Evolutionary conservation across 2,329 filamentous ascomycete genomes (phyloP).

Genomic region (Aspergillus sergii): DNA sequence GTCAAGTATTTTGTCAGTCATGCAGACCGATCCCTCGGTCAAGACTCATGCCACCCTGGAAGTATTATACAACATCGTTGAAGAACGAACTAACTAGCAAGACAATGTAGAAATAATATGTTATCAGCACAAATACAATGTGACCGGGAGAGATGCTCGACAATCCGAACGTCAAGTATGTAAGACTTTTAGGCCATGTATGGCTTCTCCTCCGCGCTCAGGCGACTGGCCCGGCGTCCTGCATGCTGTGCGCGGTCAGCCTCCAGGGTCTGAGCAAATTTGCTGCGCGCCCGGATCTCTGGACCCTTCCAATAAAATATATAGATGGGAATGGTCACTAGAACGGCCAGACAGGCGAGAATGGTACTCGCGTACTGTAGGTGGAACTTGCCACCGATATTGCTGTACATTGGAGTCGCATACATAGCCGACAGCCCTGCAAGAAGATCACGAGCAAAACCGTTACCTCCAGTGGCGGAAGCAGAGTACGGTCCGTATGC

Average conservation of each 20-base stretch:
- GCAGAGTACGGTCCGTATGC: conserved; percentile 74
- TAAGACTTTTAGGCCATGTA: conserved; percentile 2
- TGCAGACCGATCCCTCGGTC: not conserved
- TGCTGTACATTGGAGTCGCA: conserved; percentile 64
- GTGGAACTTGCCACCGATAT: conserved; percentile 45
- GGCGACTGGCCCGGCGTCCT: conserved; percentile 22
- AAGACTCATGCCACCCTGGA: not conserved
- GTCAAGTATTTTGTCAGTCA: not conserved
- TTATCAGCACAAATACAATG: not conserved
- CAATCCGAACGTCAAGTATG: not conserved
- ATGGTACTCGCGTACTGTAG: conserved; percentile 59
- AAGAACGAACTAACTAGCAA: not conserved
- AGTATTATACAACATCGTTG: not conserved
- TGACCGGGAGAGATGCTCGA: too few species aligned
- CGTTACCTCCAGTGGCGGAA: conserved; percentile 75
- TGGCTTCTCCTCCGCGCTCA: conserved; percentile 16
- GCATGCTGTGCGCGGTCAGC: conserved; percentile 25
- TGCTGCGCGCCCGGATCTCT: conserved; percentile 52
- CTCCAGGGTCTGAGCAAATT: conserved; percentile 52
- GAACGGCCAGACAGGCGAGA: conserved; percentile 52
- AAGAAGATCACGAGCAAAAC: conserved; percentile 72
- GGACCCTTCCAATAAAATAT: conserved; percentile 61
- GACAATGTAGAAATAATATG: not conserved
- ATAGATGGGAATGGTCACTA: conserved; percentile 58
- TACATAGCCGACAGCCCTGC: conserved; percentile 72